A percentile compares a stretch with the other conserved stretches of the same genome.
phyloP scores from a whole-genome alignment of 192 early-diverging fungal genomes.

The Coemansia aciculifera region DNA sequence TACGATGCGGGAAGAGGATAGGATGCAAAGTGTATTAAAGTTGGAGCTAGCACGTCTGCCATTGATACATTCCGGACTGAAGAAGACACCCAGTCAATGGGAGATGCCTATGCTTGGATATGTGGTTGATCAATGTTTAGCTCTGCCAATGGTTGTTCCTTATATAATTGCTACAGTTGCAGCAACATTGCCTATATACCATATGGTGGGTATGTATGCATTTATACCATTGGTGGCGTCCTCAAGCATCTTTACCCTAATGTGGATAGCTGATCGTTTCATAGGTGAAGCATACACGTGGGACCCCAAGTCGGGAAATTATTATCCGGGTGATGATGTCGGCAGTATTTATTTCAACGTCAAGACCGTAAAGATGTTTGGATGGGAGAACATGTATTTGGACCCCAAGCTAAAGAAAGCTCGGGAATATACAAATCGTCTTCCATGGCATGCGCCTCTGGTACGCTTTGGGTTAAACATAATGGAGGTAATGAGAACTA shows the following conservation, averaged over 20 bases:
- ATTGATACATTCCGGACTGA: not conserved
- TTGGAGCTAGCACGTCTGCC: not conserved
- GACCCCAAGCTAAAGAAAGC: not conserved
- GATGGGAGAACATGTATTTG: conserved; percentile 4
- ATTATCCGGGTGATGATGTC: not conserved
- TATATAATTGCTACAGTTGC: not conserved
- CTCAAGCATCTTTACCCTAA: not conserved
- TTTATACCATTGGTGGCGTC: not conserved
- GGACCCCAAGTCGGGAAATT: not conserved
- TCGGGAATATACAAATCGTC: not conserved
- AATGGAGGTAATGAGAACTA: not conserved
- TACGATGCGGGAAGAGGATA: not conserved
- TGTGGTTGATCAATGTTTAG: not conserved
- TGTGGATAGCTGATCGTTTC: not conserved
- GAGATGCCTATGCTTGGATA: not conserved
- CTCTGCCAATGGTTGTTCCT: not conserved
- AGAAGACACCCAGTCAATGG: not conserved
- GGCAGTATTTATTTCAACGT: not conserved
- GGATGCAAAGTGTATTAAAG: not conserved
- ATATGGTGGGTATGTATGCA: not conserved
- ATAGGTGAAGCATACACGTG: not conserved
- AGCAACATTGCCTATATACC: not conserved
- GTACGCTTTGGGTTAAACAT: not conserved
- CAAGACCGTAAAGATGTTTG: conserved; percentile 6
- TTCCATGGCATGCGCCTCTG: conserved; percentile 3